A percentile compares a stretch with the other conserved stretches of the same genome.
phyloP scores from a whole-genome alignment of 2,329 filamentous ascomycete species.

The Podosphaera aphanis region DNA sequence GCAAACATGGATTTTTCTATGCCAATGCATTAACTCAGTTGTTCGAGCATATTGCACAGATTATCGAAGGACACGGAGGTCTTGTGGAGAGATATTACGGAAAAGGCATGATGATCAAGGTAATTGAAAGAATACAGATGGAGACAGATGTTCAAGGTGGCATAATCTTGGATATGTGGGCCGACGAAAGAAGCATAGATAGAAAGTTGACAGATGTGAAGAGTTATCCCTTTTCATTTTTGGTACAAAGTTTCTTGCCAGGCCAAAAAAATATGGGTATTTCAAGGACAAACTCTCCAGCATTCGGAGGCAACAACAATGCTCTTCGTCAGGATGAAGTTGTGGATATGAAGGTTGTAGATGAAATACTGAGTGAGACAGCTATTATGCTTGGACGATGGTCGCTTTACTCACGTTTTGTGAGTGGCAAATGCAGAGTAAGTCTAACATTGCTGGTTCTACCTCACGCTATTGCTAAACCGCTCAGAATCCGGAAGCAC shows the following conservation, averaged over 20 bases:
- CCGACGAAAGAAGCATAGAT: conserved; percentile 65
- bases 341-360: conserved; percentile 91
- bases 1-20: conserved; percentile 70
- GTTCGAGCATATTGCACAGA: conserved; percentile 94
- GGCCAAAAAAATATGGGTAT: conserved; percentile 39
- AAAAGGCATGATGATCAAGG: conserved; percentile 72
- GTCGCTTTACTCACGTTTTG: conserved; percentile 76
- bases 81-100: conserved; percentile 91
- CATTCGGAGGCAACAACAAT: conserved; percentile 29
- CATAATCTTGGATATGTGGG: conserved; percentile 88
- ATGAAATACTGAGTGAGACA: conserved; percentile 67
- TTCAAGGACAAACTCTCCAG: conserved; percentile 54
- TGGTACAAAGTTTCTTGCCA: conserved; percentile 80
- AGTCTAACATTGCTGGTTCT: conserved; percentile 15
- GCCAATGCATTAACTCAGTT: conserved; percentile 72
- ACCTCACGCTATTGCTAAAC: conserved; percentile 14
- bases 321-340: conserved; percentile 66
- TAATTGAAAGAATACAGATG: conserved; percentile 77
- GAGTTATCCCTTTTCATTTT: conserved; percentile 90
- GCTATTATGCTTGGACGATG: conserved; percentile 81
- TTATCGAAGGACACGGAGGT: conserved; percentile 74
- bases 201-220: conserved; percentile 83
- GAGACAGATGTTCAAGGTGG: conserved; percentile 93
- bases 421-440: conserved; percentile 69
- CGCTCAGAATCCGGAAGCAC: conserved; percentile 25